Conservation (phyloP, 495 filamentous ascomycete species). For the Lichenothelia convexa region DNA sequence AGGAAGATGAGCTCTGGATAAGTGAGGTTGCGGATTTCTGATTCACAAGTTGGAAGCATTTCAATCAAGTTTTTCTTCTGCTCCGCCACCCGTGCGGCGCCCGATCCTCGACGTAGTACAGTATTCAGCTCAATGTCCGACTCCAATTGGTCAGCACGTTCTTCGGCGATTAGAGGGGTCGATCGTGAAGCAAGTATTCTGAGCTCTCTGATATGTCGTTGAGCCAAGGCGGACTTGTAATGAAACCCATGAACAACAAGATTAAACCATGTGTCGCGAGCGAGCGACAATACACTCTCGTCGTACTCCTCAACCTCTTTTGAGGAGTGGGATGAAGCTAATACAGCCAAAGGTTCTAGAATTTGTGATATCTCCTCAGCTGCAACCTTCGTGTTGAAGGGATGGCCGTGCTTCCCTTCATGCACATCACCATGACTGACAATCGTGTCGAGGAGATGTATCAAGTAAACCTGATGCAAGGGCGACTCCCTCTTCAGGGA, state of each 20-base stretch:
- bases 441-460: slow-evolving; percentile 69
- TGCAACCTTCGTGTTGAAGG: slow-evolving; percentile 58
- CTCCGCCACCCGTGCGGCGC: slow-evolving; percentile 51
- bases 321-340: slow-evolving; percentile 40
- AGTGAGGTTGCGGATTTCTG: slow-evolving; percentile 58
- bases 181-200: slow-evolving; percentile 69
- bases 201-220: slow-evolving; percentile 51
- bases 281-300: slow-evolving; percentile 31
- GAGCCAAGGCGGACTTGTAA: slow-evolving; percentile 46
- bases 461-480: slow-evolving; percentile 59
- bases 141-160: slow-evolving; percentile 70
- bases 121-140: slow-evolving; percentile 92
- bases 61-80: slow-evolving; percentile 60
- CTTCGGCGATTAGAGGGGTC: slow-evolving; percentile 64
- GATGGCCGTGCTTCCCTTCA: slow-evolving; percentile 38
- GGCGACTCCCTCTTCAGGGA: slow-evolving; percentile 46
- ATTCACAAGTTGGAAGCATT: slow-evolving; percentile 53
- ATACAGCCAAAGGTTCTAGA: slow-evolving; percentile 58
- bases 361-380: slow-evolving; percentile 70
- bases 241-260: slow-evolving; percentile 83
- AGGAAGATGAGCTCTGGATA: slow-evolving; percentile 85
- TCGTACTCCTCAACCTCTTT: slow-evolving; percentile 33
- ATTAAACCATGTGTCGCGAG: slow-evolving; percentile 95
- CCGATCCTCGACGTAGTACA: slow-evolving; percentile 65
- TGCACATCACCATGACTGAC: slow-evolving; percentile 72